phyloP scores from a whole-genome alignment of 2,329 filamentous ascomycete genomes.

The Juglanconis sp. region DNA sequence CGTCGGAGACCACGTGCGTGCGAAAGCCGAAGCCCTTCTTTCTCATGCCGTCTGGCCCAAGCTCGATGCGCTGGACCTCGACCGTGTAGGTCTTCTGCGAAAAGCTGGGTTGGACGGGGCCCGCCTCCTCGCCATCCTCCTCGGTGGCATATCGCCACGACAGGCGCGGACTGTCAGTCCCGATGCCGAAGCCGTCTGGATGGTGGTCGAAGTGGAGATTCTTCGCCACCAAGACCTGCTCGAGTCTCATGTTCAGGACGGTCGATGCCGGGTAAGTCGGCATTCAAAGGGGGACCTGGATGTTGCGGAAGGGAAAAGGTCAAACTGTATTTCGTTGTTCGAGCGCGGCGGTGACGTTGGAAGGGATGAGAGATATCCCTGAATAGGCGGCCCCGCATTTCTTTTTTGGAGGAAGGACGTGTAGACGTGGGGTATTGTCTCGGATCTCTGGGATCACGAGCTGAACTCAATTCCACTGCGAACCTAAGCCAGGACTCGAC shows the following conservation, averaged over 20 bases:
- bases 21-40: background rate
- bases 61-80: conserved; percentile 1
- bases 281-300: background rate
- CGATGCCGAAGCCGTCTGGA: conserved; percentile 14
- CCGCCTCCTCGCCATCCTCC: background rate
- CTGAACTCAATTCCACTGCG: too few relatives aligned
- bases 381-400: too few relatives aligned
- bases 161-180: conserved; percentile 7
- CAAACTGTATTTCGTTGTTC: too few relatives aligned
- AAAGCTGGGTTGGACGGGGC: conserved; percentile 1
- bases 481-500: too few relatives aligned
- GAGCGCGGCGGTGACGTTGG: too few relatives aligned
- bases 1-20: conserved; percentile 5
- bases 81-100: conserved; percentile 13
- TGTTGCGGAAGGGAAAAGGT: too few relatives aligned
- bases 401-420: too few relatives aligned
- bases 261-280: too few relatives aligned
- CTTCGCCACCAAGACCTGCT: background rate
- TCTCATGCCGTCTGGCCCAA: background rate
- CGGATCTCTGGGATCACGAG: too few relatives aligned
- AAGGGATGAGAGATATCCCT: too few relatives aligned
- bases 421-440: too few relatives aligned
- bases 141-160: conserved; percentile 13
- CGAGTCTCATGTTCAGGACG: background rate
- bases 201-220: conserved; percentile 17